Percentiles rank a stretch among this genome's conserved stretches.
phyloP scores from a whole-genome alignment of 2,329 filamentous ascomycete genomes.

The Verticillium nonalfalfae region DNA sequence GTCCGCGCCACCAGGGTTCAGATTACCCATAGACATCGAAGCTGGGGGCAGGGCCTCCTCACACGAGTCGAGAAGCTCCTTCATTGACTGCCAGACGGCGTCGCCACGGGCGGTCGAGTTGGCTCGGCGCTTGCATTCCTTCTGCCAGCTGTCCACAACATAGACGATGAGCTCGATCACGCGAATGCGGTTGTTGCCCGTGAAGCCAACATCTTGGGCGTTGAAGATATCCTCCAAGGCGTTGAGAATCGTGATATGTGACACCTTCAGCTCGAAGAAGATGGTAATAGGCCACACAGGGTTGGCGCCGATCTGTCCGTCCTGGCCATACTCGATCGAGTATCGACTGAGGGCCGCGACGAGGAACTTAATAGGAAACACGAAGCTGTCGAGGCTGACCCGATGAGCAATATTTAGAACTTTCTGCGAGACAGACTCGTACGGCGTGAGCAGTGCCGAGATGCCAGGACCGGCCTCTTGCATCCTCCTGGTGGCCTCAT shows the following conservation, averaged over 20 bases:
- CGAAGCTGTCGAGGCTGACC: conserved; percentile 57
- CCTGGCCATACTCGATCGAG: conserved; percentile 51
- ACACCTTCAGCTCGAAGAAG: conserved; percentile 49
- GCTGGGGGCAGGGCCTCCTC: conserved; percentile 36
- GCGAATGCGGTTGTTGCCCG: conserved; percentile 38
- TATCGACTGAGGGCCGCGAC: conserved; percentile 59
- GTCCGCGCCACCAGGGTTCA: conserved; percentile 39
- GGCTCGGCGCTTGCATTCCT: conserved; percentile 40
- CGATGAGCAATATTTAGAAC: conserved; percentile 60
- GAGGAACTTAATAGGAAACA: conserved; percentile 57
- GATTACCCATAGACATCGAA: conserved; percentile 20
- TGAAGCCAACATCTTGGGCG: conserved; percentile 53
- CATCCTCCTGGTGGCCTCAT: conserved; percentile 39
- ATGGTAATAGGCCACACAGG: conserved; percentile 51
- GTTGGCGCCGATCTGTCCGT: conserved; percentile 50
- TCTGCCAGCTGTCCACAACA: conserved; percentile 41
- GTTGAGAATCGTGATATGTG: conserved; percentile 48
- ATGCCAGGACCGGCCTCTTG: conserved; percentile 33
- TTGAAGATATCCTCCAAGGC: conserved; percentile 53
- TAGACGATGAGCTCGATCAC: conserved; percentile 50
- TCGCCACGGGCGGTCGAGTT: conserved; percentile 28
- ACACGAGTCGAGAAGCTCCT: conserved; percentile 43
- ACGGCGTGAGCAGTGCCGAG: conserved; percentile 47
- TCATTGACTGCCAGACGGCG: conserved; percentile 35
- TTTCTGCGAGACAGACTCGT: conserved; percentile 61